Conservation (phyloP, 1,139 yeast species). For the Yamadazyma pseudoaaseri region DNA sequence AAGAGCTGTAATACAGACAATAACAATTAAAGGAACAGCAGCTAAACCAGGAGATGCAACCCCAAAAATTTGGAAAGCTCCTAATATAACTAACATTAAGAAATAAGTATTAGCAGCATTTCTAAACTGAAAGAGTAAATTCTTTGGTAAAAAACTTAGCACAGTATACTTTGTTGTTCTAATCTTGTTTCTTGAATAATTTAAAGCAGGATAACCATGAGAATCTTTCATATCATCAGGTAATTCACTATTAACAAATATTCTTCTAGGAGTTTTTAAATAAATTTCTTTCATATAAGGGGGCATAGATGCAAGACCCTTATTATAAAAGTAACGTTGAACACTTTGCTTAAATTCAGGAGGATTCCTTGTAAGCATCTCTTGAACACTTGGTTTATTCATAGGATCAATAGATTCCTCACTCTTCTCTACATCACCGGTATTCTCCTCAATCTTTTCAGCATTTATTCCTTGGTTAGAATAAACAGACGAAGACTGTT, state of each 20-base stretch:
- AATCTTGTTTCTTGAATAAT: conserved; percentile 83
- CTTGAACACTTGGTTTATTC: conserved; percentile 11
- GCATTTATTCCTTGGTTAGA: conserved; percentile 3
- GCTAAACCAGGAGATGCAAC: conserved; percentile 86
- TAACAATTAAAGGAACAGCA: conserved; percentile 91
- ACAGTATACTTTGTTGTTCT: conserved; percentile 97
- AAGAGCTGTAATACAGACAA: conserved; percentile 81
- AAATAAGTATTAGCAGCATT: conserved; percentile 91
- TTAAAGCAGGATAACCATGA: conserved; percentile 55
- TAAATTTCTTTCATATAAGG: conserved; percentile 35
- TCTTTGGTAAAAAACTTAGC: conserved; percentile 81
- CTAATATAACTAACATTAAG: conserved; percentile 75
- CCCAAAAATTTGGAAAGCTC: conserved; percentile 88
- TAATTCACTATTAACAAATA: conserved; percentile 37
- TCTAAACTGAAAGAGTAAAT: conserved; percentile 72
- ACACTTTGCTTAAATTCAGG: conserved; percentile 31
- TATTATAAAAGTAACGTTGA: conserved; percentile 27
- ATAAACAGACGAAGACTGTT: conserved; percentile 9
- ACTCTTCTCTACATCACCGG: conserved; percentile 1
- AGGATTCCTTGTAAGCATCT: conserved; percentile 27
- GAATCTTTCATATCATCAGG: conserved; percentile 32
- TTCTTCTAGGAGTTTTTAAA: conserved; percentile 32
- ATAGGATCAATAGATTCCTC: not conserved
- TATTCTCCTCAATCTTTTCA: not conserved
- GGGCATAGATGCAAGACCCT: conserved; percentile 36